phyloP scores from a whole-genome alignment of 257 asterid genomes.

The Gynochthodes officinalis region DNA sequence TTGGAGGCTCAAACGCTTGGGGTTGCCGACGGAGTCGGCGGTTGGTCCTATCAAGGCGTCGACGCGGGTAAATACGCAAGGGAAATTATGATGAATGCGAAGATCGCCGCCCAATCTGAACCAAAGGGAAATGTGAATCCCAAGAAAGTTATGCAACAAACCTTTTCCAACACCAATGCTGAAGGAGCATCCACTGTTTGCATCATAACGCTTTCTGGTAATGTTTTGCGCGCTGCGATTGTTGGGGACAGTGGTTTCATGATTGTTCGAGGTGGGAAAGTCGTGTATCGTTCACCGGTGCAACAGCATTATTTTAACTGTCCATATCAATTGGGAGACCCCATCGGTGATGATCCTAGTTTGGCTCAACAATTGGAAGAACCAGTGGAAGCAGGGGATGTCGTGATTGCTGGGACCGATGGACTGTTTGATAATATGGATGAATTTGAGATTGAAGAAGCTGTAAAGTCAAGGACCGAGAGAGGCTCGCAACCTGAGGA shows the following conservation, averaged over 20 bases:
- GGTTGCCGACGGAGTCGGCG: constrained; percentile 26
- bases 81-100: constrained; percentile 13
- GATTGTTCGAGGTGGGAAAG: constrained; percentile 12
- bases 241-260: constrained; percentile 24
- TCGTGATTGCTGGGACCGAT: constrained; percentile 7
- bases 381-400: neutral
- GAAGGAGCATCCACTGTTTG: constrained; percentile 22
- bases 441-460: neutral
- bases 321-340: constrained; percentile 16
- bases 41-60: constrained; percentile 17
- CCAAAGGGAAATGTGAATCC: constrained; percentile 15
- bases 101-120: neutral
- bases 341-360: neutral
- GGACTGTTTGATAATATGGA: neutral
- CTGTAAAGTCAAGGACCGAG: neutral
- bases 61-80: constrained; percentile 17
- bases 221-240: constrained; percentile 11
- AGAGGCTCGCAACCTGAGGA: neutral
- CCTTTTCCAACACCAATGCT: constrained; percentile 11
- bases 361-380: neutral
- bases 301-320: constrained; percentile 15
- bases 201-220: constrained; percentile 10
- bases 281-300: constrained; percentile 11
- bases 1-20: constrained; percentile 2
- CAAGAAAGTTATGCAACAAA: constrained; percentile 2